Evolutionary conservation across 768 basidiomycete species (phyloP), one percentile per base, ranked within the genome.

Genomic region (Cubamyces sp.): DNA sequence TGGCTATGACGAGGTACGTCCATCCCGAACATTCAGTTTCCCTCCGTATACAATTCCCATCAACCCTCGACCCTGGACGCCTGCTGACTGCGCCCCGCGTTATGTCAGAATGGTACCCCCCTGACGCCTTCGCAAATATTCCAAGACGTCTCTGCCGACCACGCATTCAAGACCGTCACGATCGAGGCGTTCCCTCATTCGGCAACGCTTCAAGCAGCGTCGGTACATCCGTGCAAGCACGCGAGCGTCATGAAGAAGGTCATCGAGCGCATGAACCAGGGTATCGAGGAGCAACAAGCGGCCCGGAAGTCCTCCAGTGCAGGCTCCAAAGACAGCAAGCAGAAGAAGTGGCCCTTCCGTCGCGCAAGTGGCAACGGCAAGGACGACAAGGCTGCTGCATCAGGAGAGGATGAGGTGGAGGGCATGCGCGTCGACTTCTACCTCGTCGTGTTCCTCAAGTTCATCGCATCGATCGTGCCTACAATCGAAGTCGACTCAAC

Each of bases 211-310:
- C 89, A 93, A 72, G 87, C 90, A 1, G 97, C 96, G 0, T 94
- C 91, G 0, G 96, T 99, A 12, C 96, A 99, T 74, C 96, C 96
- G 2, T 99, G 96, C 84, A 98, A 97, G 73, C 96, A 99, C 74
- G 92, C 95, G 1, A 93, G 89, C 74, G 97, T 99, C 60, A 99
- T 99, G 97, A 98, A 97, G 84, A 98, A 98, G 74, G 94, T 98
- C 64, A 98, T 98, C 72, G 96, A 98, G 75, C 85, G 96, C 60
- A 98, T 98, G 95, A 97, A 98, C 76, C 86, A 84, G 66, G 87
- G 87, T 64, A 82, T 90, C 57, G 92, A 88, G 62, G 88, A 92
- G 72, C 92, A 94, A 74, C 82, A 92, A 19, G 86, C 87, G 16
- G 82, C 85, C 62, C 84, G 84, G 64, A 86, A 85, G 69, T 73